phyloP scores from a whole-genome alignment of 306 rosid species.

The Castanospermum australe region DNA sequence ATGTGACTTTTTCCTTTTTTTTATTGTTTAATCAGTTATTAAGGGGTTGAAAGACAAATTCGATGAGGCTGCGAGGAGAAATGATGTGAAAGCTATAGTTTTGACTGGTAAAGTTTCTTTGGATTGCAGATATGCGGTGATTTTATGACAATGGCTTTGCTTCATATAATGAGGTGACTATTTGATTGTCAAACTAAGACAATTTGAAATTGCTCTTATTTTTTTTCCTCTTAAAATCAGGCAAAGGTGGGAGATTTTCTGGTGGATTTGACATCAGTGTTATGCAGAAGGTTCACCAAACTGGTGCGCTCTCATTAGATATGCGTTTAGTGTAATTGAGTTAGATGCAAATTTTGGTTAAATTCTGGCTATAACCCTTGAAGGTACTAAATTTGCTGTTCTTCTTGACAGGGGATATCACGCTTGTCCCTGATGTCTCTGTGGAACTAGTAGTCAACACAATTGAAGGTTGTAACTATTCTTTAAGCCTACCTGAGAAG shows the following conservation, averaged over 20 bases:
- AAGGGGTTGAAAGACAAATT: slow-evolving; percentile 68
- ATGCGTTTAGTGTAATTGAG: not conserved
- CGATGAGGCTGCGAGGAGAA: slow-evolving; percentile 69
- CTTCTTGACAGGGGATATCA: slow-evolving; percentile 61
- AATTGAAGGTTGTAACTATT: slow-evolving; percentile 64
- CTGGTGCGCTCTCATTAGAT: slow-evolving; percentile 51
- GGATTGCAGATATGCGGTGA: not conserved
- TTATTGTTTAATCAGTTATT: slow-evolving; percentile 48
- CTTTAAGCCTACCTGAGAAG: slow-evolving; percentile 4
- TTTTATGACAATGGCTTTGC: not conserved
- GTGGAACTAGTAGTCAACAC: slow-evolving; percentile 77
- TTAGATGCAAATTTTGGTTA: not conserved
- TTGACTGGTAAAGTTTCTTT: slow-evolving; percentile 62
- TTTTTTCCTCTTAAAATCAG: slow-evolving; percentile 41
- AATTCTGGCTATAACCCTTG: slow-evolving; percentile 1
- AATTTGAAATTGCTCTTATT: slow-evolving; percentile 13
- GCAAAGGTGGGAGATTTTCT: slow-evolving; percentile 82
- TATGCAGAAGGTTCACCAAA: slow-evolving; percentile 77
- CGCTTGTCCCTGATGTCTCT: slow-evolving; percentile 79
- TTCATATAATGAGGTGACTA: not conserved
- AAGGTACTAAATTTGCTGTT: slow-evolving; percentile 1
- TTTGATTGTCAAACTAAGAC: slow-evolving; percentile 9
- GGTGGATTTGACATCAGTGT: slow-evolving; percentile 96
- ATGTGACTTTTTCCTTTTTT: not conserved
- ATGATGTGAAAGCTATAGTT: slow-evolving; percentile 87